phyloP scores from a whole-genome alignment of 1,139 yeast genomes.

The Magnusiomyces magnusii region DNA sequence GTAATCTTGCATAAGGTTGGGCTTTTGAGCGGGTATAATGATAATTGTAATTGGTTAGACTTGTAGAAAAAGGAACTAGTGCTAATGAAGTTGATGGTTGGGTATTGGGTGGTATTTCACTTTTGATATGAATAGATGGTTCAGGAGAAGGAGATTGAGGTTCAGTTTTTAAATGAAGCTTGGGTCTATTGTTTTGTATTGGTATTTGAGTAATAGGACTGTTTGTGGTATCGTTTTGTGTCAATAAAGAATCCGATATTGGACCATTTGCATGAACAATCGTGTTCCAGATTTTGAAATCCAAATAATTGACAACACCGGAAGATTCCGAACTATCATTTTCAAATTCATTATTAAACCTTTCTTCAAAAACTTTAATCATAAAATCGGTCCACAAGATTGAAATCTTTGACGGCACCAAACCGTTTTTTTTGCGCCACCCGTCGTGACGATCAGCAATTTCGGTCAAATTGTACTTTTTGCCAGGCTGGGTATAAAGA shows the following conservation, averaged over 20 bases:
- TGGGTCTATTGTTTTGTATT: too few relatives aligned
- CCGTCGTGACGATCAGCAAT: background rate
- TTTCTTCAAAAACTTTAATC: background rate
- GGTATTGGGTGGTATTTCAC: background rate
- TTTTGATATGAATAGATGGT: too few relatives aligned
- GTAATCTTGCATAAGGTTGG: background rate
- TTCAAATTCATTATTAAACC: too few relatives aligned
- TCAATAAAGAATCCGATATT: too few relatives aligned
- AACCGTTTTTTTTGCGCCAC: background rate
- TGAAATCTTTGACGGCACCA: background rate
- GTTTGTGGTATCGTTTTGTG: too few relatives aligned
- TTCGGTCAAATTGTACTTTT: background rate
- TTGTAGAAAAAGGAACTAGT: background rate
- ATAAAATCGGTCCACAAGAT: background rate
- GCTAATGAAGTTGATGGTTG: background rate
- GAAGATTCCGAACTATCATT: background rate
- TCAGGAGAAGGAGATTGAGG: too few relatives aligned
- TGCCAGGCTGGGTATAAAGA: background rate
- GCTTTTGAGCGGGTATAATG: background rate
- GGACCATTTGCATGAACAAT: too few relatives aligned
- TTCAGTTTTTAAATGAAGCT: too few relatives aligned
- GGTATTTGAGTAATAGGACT: too few relatives aligned
- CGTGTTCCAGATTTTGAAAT: too few relatives aligned
- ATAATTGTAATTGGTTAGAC: background rate
- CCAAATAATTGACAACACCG: too few relatives aligned